Percentiles rank a stretch among this genome's conserved stretches.
phyloP scores from a whole-genome alignment of 1,139 yeast genomes.

The Scheffersomyces quercinus region DNA sequence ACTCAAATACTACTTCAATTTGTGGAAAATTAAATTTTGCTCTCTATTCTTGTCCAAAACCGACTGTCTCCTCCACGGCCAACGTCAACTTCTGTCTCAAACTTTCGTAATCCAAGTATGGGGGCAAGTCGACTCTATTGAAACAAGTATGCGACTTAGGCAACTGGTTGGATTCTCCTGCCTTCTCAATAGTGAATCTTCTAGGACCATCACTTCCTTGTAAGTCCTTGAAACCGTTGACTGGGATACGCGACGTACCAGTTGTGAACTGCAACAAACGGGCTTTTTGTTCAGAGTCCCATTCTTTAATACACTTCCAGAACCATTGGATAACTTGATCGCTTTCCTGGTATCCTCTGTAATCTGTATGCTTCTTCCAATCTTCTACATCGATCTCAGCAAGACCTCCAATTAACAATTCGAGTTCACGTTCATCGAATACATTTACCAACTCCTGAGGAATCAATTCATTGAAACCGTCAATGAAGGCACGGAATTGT shows the following conservation, averaged over 20 bases:
- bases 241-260: constrained; percentile 98
- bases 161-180: constrained; percentile 89
- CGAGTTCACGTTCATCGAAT: constrained; percentile 96
- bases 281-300: constrained; percentile 97
- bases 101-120: constrained; percentile 71
- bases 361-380: constrained; percentile 98
- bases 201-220: constrained; percentile 99
- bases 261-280: constrained; percentile 94
- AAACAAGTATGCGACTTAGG: constrained; percentile 97
- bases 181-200: constrained; percentile 96
- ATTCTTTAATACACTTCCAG: constrained; percentile 90
- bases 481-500: constrained; percentile 93
- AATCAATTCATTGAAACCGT: constrained; percentile 94
- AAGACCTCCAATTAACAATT: constrained; percentile 94
- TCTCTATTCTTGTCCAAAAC: constrained; percentile 87
- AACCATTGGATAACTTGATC: constrained; percentile 98
- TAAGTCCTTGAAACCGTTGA: constrained; percentile 95
- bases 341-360: constrained; percentile 93
- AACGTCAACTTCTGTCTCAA: constrained; percentile 78
- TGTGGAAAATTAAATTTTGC: too few species aligned
- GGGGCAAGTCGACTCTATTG: constrained; percentile 90
- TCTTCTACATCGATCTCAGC: constrained; percentile 97
- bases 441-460: constrained; percentile 96
- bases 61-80: constrained; percentile 93
- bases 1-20: too few species aligned